phyloP scores from a whole-genome alignment of 192 early-diverging fungal genomes.

The Coemansia sp. region DNA sequence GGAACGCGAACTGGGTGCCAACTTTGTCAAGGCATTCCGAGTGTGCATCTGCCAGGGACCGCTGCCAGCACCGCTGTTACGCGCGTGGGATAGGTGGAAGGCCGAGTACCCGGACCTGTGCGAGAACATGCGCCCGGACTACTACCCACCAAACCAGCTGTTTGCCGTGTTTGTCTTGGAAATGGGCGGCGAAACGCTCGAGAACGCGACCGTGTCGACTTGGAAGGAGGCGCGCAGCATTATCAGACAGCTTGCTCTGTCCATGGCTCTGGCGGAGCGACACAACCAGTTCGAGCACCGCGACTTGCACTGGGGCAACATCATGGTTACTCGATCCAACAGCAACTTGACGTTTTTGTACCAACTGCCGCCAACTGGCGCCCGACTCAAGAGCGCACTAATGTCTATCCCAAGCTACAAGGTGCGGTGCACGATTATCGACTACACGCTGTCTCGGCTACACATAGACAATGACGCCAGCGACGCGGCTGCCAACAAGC shows the following conservation, averaged over 20 bases:
- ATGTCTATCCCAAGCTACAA: slow-evolving; percentile 61
- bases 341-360: slow-evolving; percentile 51
- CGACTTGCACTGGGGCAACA: slow-evolving; percentile 75
- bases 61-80: slow-evolving; percentile 63
- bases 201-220: slow-evolving; percentile 49
- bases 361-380: slow-evolving; percentile 41
- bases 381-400: slow-evolving; percentile 40
- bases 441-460: slow-evolving; percentile 69
- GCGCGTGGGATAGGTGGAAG: slow-evolving; percentile 72
- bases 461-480: slow-evolving; percentile 50
- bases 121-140: slow-evolving; percentile 75
- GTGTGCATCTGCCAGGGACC: slow-evolving; percentile 66
- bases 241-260: slow-evolving; percentile 63
- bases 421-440: slow-evolving; percentile 66
- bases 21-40: slow-evolving; percentile 57
- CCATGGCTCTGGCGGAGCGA: slow-evolving; percentile 60
- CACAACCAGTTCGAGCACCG: slow-evolving; percentile 63
- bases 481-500: slow-evolving; percentile 17
- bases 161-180: slow-evolving; percentile 72
- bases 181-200: slow-evolving; percentile 72
- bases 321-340: slow-evolving; percentile 57
- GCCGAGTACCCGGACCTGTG: slow-evolving; percentile 56
- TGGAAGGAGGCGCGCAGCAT: slow-evolving; percentile 68
- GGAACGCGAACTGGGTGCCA: slow-evolving; percentile 43
- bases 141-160: slow-evolving; percentile 63